Evolutionary conservation across 352 stramenopile genomes (phyloP), one percentile per base, ranked within the genome.

Genomic region (Aphanomyces euteiches): DNA sequence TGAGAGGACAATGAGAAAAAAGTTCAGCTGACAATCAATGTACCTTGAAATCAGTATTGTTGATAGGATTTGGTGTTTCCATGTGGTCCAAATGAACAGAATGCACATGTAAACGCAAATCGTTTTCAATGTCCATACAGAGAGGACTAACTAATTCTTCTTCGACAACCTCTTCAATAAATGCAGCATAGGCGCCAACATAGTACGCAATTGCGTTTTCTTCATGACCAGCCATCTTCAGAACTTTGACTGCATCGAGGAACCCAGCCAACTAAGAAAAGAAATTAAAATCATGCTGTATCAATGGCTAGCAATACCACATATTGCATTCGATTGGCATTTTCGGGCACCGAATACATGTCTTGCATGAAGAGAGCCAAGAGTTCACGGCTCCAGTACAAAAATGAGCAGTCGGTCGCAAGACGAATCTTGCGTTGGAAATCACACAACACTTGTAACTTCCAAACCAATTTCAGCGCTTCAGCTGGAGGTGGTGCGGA

Each of bases 111-210:
- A 95, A 77, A 58, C 93, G 90, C 19, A 98, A 75, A 69, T 98
- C 90, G 50, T 95, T 96, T 72, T 98, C 95, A n/a, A 98, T 90
- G 41, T 94, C 83, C 74, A 93, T 89, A 79, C 90, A 98, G 45
- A 98, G 69, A 36, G 93, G 95, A 28, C 86, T 77, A 15, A 98
- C 80, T 40, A 97, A 87, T 59, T 95, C 86, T 64, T 95, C 87
- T 75, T 95, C 80, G 56, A 93, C 79, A 19, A 95, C 87, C 5
- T 75, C 81, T 48, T 95, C 85, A 37, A 95, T 87, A 39, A 93
- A 95, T n/a, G 81, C 71, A 2, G 84, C 78, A 58, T 90, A 93
- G 41, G 83, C 78, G 17, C 80, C 89, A 17, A 90, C 79, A 61
- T 92, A 93, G 47, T 75, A 48, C 10, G 74, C 75, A 48, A 88